These are phyloP conservation scores for Candida pseudoglaebosa DNA, from an alignment of 805 yeast genomes.

Conservation along the genomic window DNA sequence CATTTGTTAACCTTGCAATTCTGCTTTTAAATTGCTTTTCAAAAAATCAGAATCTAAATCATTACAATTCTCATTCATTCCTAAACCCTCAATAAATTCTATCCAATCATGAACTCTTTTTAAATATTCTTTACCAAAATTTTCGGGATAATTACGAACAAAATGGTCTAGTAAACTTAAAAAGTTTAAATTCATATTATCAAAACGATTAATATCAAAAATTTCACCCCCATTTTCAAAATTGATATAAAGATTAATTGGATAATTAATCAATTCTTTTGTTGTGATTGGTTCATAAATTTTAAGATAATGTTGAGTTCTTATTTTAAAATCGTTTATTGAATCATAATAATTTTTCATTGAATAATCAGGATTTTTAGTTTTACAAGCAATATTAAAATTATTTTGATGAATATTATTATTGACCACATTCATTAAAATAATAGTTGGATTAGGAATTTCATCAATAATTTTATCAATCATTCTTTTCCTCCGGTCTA, in stretches of 20 bases:
- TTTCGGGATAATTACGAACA: constrained; percentile 15
- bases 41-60: background rate
- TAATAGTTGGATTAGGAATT: constrained; percentile 30
- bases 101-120: constrained; percentile 1
- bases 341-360: constrained; percentile 50
- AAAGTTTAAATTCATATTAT: constrained; percentile 5
- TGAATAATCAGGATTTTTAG: constrained; percentile 58
- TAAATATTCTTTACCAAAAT: constrained; percentile 16
- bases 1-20: background rate
- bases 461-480: constrained; percentile 14
- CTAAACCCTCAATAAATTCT: constrained; percentile 1
- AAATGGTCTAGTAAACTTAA: constrained; percentile 7
- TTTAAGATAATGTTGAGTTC: constrained; percentile 49
- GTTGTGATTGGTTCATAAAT: constrained; percentile 28
- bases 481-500: constrained; percentile 29
- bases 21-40: background rate
- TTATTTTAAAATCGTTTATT: constrained; percentile 53
- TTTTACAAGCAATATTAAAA: constrained; percentile 62
- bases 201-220: constrained; percentile 13
- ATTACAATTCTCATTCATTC: background rate
- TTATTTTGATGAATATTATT: constrained; percentile 47
- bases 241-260: constrained; percentile 17
- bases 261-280: constrained; percentile 20
- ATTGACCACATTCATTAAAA: constrained; percentile 60
- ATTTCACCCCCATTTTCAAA: constrained; percentile 26